Conservation (phyloP, 768 basidiomycete species). For the Lentinula lateritia region DNA sequence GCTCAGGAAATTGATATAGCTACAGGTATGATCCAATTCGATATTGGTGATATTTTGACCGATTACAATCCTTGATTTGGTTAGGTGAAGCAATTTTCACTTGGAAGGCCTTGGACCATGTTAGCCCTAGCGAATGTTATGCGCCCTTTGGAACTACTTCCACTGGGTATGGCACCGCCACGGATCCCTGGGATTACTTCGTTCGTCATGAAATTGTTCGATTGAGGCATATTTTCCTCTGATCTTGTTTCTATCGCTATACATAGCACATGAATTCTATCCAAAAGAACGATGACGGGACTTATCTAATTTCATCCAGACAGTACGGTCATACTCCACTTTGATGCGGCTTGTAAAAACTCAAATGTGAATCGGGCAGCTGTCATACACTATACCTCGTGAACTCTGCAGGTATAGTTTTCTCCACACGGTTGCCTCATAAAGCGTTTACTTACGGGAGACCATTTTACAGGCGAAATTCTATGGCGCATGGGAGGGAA, state of each 20-base stretch:
- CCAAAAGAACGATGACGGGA: constrained; percentile 10
- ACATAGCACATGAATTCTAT: constrained; percentile 5
- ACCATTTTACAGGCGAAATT: constrained; percentile 7
- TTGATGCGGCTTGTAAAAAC: neutral
- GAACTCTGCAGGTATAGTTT: neutral
- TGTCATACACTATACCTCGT: constrained; percentile 13
- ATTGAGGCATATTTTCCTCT: neutral
- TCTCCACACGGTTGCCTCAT: too few species aligned
- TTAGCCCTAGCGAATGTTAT: neutral
- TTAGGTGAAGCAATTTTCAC: constrained; percentile 1
- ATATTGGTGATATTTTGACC: neutral
- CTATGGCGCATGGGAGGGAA: constrained; percentile 17
- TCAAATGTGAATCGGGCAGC: neutral
- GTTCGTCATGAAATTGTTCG: neutral
- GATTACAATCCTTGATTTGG: too few species aligned
- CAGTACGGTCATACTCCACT: neutral
- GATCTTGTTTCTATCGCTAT: neutral
- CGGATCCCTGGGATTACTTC: constrained; percentile 4
- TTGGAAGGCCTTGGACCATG: constrained; percentile 2
- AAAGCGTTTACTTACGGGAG: too few species aligned
- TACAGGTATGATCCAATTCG: neutral
- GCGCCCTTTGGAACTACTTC: neutral
- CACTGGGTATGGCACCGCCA: neutral
- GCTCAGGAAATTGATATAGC: constrained; percentile 3
- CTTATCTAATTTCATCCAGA: constrained; percentile 14